A percentile compares a stretch with the other conserved stretches of the same genome.
Conservation (phyloP, 1,139 yeast species). For the Waltiozyma sp. region DNA sequence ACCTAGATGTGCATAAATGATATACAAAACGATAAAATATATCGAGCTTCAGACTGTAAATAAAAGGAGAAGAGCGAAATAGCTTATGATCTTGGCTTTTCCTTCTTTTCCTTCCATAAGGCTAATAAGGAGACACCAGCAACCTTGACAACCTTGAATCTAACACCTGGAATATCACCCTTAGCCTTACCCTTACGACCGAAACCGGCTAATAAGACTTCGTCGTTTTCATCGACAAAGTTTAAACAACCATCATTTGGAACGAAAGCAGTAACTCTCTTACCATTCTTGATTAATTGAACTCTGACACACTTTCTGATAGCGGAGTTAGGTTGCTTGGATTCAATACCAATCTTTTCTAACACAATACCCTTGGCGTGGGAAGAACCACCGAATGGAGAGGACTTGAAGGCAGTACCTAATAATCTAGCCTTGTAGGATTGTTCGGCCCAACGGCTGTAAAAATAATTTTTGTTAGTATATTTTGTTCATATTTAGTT, state of each 20-base stretch:
- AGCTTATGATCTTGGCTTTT: slow-evolving; percentile 97
- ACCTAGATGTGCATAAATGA: slow-evolving; percentile 12
- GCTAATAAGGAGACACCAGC: slow-evolving; percentile 99
- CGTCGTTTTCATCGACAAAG: slow-evolving; percentile 99
- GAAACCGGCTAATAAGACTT: slow-evolving; percentile 98
- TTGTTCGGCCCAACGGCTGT: slow-evolving; percentile 96
- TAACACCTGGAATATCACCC: slow-evolving; percentile 99
- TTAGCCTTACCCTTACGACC: slow-evolving; percentile 99
- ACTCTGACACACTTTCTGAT: slow-evolving; percentile 99
- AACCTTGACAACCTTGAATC: slow-evolving; percentile 99
- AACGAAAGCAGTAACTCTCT: slow-evolving; percentile 99
- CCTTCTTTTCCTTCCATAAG: slow-evolving; percentile 99
- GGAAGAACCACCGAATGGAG: slow-evolving; percentile 99
- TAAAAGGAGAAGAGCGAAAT: not conserved
- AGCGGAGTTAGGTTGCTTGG: slow-evolving; percentile 99
- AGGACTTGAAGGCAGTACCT: slow-evolving; percentile 99
- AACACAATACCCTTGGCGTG: slow-evolving; percentile 99
- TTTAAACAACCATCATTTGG: slow-evolving; percentile 99
- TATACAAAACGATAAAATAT: slow-evolving; percentile 8
- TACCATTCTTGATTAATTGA: slow-evolving; percentile 99
- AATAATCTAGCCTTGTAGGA: slow-evolving; percentile 96
- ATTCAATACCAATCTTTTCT: slow-evolving; percentile 99
- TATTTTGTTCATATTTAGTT: too few species aligned
- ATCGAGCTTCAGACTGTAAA: not conserved
- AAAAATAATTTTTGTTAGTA: slow-evolving; percentile 12